phyloP scores from a whole-genome alignment of 352 stramenopile species.

The Globisporangium cederbergense region DNA sequence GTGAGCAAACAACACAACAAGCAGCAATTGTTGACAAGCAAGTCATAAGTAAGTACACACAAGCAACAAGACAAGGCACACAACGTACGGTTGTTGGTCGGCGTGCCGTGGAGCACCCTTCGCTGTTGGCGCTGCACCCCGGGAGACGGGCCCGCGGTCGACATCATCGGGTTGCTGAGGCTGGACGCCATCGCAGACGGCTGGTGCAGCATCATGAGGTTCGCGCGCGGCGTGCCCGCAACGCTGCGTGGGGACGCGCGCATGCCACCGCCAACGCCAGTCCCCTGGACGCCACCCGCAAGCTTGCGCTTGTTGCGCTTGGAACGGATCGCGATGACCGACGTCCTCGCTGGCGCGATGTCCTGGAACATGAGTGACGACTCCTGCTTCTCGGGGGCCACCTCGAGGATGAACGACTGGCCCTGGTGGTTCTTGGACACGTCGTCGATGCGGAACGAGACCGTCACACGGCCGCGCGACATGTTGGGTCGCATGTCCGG shows the following conservation, averaged over 20 bases:
- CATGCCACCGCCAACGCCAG: conserved; percentile 12
- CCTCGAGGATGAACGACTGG: conserved; percentile 91
- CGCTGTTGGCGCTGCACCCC: conserved; percentile 23
- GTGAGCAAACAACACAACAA: background rate
- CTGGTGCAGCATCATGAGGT: conserved; percentile 30
- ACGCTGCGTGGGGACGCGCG: conserved; percentile 41
- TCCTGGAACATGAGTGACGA: conserved; percentile 85
- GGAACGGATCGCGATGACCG: conserved; percentile 90
- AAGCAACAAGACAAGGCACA: background rate
- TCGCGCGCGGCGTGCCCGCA: conserved; percentile 29
- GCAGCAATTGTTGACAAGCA: background rate
- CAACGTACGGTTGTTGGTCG: conserved; percentile 18
- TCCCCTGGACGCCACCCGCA: conserved; percentile 16
- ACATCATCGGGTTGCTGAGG: conserved; percentile 14
- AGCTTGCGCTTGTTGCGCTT: conserved; percentile 94
- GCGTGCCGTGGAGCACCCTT: conserved; percentile 15
- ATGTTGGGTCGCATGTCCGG: conserved; percentile 87
- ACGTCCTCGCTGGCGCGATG: conserved; percentile 85
- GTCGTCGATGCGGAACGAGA: conserved; percentile 95
- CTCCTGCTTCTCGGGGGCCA: conserved; percentile 85
- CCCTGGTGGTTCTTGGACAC: conserved; percentile 97
- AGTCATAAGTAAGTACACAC: background rate
- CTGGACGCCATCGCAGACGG: conserved; percentile 14
- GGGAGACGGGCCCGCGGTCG: conserved; percentile 7
- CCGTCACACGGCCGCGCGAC: conserved; percentile 67